Evolutionary conservation across 176 grass and related monocot species (phyloP).

Genomic region (Otatea glauca): DNA sequence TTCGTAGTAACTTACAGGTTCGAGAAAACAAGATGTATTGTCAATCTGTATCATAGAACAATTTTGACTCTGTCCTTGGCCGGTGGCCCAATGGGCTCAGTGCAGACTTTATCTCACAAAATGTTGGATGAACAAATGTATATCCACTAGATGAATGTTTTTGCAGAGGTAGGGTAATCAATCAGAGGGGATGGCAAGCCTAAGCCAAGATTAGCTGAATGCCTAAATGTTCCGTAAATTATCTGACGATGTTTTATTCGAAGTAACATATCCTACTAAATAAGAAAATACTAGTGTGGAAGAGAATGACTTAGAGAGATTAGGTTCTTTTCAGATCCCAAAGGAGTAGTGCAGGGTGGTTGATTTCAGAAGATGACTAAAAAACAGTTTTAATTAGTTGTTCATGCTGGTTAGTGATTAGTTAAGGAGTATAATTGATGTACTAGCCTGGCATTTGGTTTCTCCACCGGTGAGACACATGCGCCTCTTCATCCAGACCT

Average conservation of each 20-base stretch:
- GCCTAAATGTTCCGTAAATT: background rate
- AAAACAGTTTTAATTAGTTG: conserved; percentile 17
- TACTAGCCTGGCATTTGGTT: background rate
- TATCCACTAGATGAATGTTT: background rate
- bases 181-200: background rate
- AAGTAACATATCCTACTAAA: conserved; percentile 40
- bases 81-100: background rate
- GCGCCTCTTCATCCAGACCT: conserved; percentile 34
- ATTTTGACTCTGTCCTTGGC: background rate
- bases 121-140: background rate
- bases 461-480: conserved; percentile 38
- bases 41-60: background rate
- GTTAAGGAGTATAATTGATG: background rate
- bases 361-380: conserved; percentile 36
- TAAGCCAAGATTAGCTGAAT: background rate
- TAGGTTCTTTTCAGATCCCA: conserved; percentile 50
- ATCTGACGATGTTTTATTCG: conserved; percentile 11
- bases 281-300: conserved; percentile 33
- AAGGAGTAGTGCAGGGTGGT: conserved; percentile 22
- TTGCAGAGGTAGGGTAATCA: background rate
- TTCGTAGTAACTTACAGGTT: background rate
- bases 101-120: background rate
- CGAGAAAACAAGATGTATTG: background rate
- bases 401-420: conserved; percentile 44
- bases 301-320: conserved; percentile 37